Evolutionary conservation across 306 rosid species (phyloP), one percentile per base, ranked within the genome.

Genomic region (Acacia confusa): DNA sequence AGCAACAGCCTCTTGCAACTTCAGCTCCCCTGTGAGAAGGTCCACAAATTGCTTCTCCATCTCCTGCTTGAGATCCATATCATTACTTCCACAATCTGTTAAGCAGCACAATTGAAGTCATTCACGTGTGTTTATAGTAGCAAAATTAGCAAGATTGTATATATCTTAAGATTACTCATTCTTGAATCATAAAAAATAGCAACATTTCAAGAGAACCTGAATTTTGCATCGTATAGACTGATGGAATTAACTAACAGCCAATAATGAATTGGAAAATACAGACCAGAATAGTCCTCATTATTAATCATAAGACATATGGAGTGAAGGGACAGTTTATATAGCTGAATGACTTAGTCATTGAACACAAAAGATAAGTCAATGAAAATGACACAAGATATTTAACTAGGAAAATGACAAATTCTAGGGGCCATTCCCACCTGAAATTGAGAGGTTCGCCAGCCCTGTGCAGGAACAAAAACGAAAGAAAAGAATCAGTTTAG

Each of bases 1-100:
- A 0, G 88, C 50, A 78, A 92, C 94, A 22, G 88, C 82, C 82
- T 84, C 91, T 80, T 92, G 94, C 78, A 92, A 89, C 83, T 88
- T 91, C 76, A 92, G 80, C 85, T 89, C 96, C 74, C 89, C 94
- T 0, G 88, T 82, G 17, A 92, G 81, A 60, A 92, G 94, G 75
- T 92, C 96, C 85, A 92, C 92, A 82, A 89, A 89, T 41, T 92
- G 96, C 88, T 92, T 92, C 86, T 89, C 92, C 94, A 92, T 89
- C 79, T 92, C 96, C 75, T 84, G 90, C 91, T 89, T 89, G 64
- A 92, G 84, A 70, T 90, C 94, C 3, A 91, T 91, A 68, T 89
- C 96, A 82, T 87, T 88, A 75, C 92, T 82, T 44, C 92, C 91
- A 28, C 96, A 92, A 79, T 92, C 94, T 92, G 89, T 61, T 57